Base-by-base conservation (phyloP, 192 early-diverging fungal species). In the Linnemannia exigua region DNA sequence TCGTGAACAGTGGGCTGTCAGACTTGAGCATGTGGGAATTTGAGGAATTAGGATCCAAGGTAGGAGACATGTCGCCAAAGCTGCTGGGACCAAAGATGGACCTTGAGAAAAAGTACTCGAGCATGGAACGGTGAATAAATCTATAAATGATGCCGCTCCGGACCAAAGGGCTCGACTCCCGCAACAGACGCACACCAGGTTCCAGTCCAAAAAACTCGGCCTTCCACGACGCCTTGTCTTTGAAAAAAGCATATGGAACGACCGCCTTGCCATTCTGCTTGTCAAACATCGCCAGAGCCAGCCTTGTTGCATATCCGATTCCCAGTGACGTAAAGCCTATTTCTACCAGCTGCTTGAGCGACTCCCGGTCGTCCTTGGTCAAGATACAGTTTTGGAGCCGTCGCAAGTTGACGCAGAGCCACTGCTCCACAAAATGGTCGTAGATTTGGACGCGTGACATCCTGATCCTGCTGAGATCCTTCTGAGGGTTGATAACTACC, bases 121-220 rank as follows among this genome's bases (percentile, higher is more conserved):
- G 73, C 35, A 75, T 36, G 3, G 73, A 63, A 2, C 73, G 31
- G 38, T 75, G 73, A 22, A 75, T 63, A 38, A 75, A 75, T 2
- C 54, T 6, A 63, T 63, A 63, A 5, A 35, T 14, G 41, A 52
- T 73, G 50, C 72, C 50, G n/a, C 31, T 73, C 16, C 72, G 47
- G n/a, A 11, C 35, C 12, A 73, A 1, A 6, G 72, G 72, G 11
- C 48, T 17, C 4, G 72, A 46, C 31, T 73, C 72, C 28, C 72
- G 72, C 46, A 73, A 47, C 12, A 73, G 72, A 14, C 50, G 31
- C n/a, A 22, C 51, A 5, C 38, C 72, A 54, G n/a, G 25, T 5
- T 52, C 51, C 11, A 17, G 33, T 17, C 67, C 51, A 52, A 73
- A 73, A 1, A 35, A 52, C 16, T 28, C 50, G n/a, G 38, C 72